These are phyloP conservation scores for Penicillium riverlandense DNA, from an alignment of 495 filamentous ascomycete genomes.

Conservation along the genomic window DNA sequence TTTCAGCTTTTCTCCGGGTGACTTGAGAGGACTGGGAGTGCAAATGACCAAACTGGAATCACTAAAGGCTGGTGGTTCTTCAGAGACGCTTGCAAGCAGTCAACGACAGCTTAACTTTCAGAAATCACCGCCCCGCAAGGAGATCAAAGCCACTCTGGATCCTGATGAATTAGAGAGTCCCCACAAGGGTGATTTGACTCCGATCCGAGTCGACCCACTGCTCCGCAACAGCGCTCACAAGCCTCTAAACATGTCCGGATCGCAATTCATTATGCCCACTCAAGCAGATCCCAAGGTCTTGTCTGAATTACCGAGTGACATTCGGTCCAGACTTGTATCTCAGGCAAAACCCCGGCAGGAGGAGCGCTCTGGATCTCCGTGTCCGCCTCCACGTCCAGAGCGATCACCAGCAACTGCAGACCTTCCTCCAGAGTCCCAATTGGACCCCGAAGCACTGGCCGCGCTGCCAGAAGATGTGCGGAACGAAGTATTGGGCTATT, in stretches of 20 bases:
- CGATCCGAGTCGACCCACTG: slow-evolving; percentile 27
- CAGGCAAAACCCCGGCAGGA: slow-evolving; percentile 33
- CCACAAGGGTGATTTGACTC: slow-evolving; percentile 50
- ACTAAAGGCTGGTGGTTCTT: slow-evolving; percentile 42
- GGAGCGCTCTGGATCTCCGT: slow-evolving; percentile 21
- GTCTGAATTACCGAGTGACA: slow-evolving; percentile 71
- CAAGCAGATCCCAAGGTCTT: slow-evolving; percentile 69
- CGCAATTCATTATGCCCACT: slow-evolving; percentile 81
- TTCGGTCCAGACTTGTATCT: slow-evolving; percentile 61
- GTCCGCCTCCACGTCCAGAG: slow-evolving; percentile 17
- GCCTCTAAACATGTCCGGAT: slow-evolving; percentile 70
- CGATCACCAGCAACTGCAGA: slow-evolving; percentile 6
- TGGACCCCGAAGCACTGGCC: slow-evolving; percentile 67
- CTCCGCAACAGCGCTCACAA: slow-evolving; percentile 52
- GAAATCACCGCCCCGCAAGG: slow-evolving; percentile 27
- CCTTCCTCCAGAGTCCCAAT: slow-evolving; percentile 47
- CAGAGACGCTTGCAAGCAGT: slow-evolving; percentile 43
- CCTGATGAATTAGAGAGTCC: slow-evolving; percentile 59
- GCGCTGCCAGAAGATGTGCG: slow-evolving; percentile 79
- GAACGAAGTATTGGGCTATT: slow-evolving; percentile 68
- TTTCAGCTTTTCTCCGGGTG: slow-evolving; percentile 81
- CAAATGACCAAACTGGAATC: slow-evolving; percentile 90
- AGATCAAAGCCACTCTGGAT: slow-evolving; percentile 25
- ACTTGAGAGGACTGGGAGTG: slow-evolving; percentile 81
- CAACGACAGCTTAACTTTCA: slow-evolving; percentile 59